Percentiles rank a stretch among this genome's conserved stretches.
Conservation (phyloP, 2,329 filamentous ascomycete species). For the Aureobasidium sp. region DNA sequence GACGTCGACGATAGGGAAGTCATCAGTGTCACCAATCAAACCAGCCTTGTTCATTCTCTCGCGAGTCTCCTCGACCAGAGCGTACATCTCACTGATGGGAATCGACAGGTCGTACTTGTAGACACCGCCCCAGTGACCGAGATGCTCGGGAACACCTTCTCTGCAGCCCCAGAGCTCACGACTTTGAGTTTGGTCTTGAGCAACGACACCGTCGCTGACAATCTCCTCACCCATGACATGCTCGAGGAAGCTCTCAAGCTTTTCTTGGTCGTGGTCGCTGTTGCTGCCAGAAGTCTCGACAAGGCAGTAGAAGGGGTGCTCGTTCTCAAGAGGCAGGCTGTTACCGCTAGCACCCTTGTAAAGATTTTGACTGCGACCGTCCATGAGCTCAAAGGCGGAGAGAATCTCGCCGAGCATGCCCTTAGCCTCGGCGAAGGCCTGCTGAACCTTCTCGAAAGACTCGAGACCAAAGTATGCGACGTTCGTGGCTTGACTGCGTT, state of each 20-base stretch:
- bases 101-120: constrained; percentile 99
- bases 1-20: constrained; percentile 75
- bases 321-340: constrained; percentile 69
- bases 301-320: constrained; percentile 90
- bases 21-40: constrained; percentile 62
- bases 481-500: constrained; percentile 78
- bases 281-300: constrained; percentile 96
- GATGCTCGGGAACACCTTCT: constrained; percentile 82
- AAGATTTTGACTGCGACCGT: constrained; percentile 68
- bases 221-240: constrained; percentile 83
- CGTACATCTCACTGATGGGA: constrained; percentile 77
- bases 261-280: constrained; percentile 81
- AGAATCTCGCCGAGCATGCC: constrained; percentile 85
- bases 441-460: constrained; percentile 80
- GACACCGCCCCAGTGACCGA: constrained; percentile 84
- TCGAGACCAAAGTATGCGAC: constrained; percentile 90
- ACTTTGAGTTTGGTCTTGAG: constrained; percentile 86
- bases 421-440: constrained; percentile 83
- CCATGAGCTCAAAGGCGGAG: constrained; percentile 97
- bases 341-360: constrained; percentile 66
- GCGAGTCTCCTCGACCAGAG: constrained; percentile 76
- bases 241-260: constrained; percentile 84
- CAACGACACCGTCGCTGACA: constrained; percentile 80
- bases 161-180: constrained; percentile 82
- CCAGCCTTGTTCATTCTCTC: constrained; percentile 63